These are phyloP conservation scores for Mycena leptocephala DNA, from an alignment of 768 basidiomycete genomes.

Conservation along the genomic window DNA sequence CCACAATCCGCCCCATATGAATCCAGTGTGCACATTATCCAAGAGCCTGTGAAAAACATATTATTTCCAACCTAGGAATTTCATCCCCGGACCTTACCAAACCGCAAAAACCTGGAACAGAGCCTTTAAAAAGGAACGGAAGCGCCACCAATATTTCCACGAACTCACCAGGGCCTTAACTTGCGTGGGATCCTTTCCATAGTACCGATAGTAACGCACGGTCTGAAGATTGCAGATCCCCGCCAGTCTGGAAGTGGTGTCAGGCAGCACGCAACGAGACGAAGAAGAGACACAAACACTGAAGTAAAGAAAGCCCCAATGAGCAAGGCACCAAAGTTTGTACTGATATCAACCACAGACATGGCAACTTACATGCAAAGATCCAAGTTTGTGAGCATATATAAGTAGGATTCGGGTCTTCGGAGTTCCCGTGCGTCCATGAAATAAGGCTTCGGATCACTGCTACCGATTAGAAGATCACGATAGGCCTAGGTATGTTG, in stretches of 20 bases:
- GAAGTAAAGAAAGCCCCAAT: constrained; percentile 6
- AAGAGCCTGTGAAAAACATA: constrained; percentile 36
- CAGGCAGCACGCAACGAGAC: neutral
- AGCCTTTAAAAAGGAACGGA: neutral
- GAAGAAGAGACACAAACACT: neutral
- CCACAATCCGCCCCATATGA: constrained; percentile 54
- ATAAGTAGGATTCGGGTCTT: neutral
- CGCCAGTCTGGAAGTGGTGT: neutral
- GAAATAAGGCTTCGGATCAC: too few relatives aligned
- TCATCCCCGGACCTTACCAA: constrained; percentile 10
- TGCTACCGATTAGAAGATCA: too few relatives aligned
- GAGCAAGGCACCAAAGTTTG: neutral
- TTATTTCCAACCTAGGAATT: neutral
- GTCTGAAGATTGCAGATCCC: constrained; percentile 24
- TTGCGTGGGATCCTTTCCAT: constrained; percentile 6
- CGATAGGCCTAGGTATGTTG: too few relatives aligned
- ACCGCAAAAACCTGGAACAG: constrained; percentile 19
- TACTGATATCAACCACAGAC: neutral
- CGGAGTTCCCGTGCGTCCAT: neutral
- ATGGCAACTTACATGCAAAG: neutral
- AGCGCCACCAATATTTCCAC: neutral
- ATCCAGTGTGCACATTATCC: constrained; percentile 48
- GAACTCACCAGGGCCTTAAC: constrained; percentile 13
- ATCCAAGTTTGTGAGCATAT: neutral
- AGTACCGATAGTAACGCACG: constrained; percentile 12